Percentiles rank a stretch among this genome's conserved stretches.
These are phyloP conservation scores for Geum urbanum DNA, from an alignment of 306 rosid genomes.

Conservation along the genomic window DNA sequence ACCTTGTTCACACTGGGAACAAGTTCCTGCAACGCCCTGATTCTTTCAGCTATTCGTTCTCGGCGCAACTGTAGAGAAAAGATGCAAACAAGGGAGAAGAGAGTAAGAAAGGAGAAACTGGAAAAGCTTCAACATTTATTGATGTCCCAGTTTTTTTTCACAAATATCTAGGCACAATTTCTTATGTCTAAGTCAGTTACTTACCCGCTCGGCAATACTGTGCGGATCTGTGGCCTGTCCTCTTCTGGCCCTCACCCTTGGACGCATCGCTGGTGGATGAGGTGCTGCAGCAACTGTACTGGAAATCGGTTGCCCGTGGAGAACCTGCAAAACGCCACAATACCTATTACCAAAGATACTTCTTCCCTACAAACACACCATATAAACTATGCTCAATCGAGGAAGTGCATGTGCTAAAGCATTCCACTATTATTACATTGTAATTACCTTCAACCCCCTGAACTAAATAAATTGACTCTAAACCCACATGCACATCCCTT, in stretches of 20 bases:
- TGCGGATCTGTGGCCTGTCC: constrained; percentile 99
- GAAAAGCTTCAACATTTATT: constrained; percentile 11
- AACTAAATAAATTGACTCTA: not conserved
- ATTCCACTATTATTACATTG: not conserved
- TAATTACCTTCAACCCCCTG: not conserved
- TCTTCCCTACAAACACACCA: not conserved
- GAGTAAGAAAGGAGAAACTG: constrained; percentile 2
- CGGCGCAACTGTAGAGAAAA: constrained; percentile 70
- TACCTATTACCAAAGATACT: constrained; percentile 17
- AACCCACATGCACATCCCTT: constrained; percentile 9
- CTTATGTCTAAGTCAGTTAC: constrained; percentile 21
- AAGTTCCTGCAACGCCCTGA: constrained; percentile 92
- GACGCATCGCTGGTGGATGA: constrained; percentile 91
- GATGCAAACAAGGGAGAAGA: constrained; percentile 6
- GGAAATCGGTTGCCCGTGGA: constrained; percentile 74
- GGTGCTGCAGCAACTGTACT: constrained; percentile 56
- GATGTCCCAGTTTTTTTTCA: not conserved
- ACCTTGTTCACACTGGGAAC: constrained; percentile 98
- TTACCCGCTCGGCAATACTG: constrained; percentile 97
- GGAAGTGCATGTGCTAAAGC: not conserved
- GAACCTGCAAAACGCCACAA: constrained; percentile 47
- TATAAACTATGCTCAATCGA: not conserved
- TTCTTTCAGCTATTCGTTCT: constrained; percentile 97
- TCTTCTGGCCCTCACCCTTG: constrained; percentile 93
- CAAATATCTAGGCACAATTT: constrained; percentile 8